phyloP scores from a whole-genome alignment of 345 rosid genomes.

The Eucalyptus virginea region DNA sequence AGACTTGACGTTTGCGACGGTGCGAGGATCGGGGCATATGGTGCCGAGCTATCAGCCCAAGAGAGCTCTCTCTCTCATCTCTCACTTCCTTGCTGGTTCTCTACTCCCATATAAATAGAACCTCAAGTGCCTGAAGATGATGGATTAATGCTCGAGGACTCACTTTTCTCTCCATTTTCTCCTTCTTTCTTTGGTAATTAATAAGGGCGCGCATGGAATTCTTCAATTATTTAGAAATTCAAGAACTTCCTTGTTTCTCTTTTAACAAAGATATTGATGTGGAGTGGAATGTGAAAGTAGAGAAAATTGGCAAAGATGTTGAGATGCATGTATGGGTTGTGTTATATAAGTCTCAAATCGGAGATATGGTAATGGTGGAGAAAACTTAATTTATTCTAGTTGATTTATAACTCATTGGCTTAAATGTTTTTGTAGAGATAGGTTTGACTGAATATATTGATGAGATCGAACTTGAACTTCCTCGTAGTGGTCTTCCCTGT shows the following conservation, averaged over 20 bases:
- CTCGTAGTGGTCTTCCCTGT: background rate
- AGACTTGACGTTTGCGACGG: constrained; percentile 64
- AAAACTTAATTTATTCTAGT: background rate
- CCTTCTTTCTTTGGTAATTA: background rate
- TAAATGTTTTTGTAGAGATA: background rate
- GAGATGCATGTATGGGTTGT: background rate
- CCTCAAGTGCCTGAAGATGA: background rate
- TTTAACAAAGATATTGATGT: background rate
- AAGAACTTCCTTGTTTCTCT: background rate
- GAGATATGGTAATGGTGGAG: background rate
- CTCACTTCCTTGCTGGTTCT: constrained; percentile 48
- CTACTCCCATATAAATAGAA: constrained; percentile 30
- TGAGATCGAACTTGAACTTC: background rate
- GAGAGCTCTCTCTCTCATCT: constrained; percentile 63
- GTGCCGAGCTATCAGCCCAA: constrained; percentile 84
- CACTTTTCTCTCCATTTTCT: background rate
- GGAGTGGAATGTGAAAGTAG: background rate
- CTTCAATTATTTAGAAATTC: background rate
- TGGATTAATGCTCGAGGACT: background rate
- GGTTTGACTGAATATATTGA: background rate
- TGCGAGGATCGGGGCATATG: constrained; percentile 86
- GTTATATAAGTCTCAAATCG: background rate
- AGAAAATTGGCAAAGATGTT: background rate
- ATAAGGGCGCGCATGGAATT: background rate
- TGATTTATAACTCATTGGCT: background rate